These are phyloP conservation scores for Tulasnella sp. DNA, from an alignment of 768 basidiomycete species.

Conservation along the genomic window DNA sequence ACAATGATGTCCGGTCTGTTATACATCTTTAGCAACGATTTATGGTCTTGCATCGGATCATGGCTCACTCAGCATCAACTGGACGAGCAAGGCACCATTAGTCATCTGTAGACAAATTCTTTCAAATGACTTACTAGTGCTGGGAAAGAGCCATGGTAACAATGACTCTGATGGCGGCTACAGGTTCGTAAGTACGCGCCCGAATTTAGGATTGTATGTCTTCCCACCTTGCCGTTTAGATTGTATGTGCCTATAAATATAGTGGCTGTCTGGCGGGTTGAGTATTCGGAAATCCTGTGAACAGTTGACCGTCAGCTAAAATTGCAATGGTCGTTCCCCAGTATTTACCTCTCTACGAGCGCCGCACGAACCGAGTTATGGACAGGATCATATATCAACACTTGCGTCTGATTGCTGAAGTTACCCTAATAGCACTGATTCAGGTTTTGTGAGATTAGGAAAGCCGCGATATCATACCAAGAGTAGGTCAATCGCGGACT, in stretches of 20 bases:
- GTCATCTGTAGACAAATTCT: neutral
- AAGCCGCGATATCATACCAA: constrained; percentile 42
- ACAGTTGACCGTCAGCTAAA: neutral
- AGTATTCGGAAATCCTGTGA: constrained; percentile 69
- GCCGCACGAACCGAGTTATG: constrained; percentile 73
- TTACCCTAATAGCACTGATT: constrained; percentile 58
- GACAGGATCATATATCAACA: constrained; percentile 88
- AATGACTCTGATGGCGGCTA: constrained; percentile 73
- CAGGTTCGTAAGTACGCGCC: constrained; percentile 10
- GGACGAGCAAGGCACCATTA: neutral
- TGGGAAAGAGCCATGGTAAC: constrained; percentile 83
- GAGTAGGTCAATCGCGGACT: constrained; percentile 90
- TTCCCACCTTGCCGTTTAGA: constrained; percentile 70
- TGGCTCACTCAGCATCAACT: constrained; percentile 18
- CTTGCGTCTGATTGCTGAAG: constrained; percentile 73
- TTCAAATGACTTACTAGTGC: constrained; percentile 44
- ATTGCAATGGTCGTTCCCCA: neutral
- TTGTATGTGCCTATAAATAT: constrained; percentile 95
- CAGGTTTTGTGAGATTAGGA: neutral
- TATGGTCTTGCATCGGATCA: neutral
- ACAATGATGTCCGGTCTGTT: constrained; percentile 59
- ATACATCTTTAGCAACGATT: neutral
- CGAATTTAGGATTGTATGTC: neutral
- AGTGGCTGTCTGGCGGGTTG: constrained; percentile 53
- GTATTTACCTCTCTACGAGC: constrained; percentile 52